Percentiles rank a stretch among this genome's conserved stretches.
phyloP scores from a whole-genome alignment of 306 rosid species.

The Castanospermum australe region DNA sequence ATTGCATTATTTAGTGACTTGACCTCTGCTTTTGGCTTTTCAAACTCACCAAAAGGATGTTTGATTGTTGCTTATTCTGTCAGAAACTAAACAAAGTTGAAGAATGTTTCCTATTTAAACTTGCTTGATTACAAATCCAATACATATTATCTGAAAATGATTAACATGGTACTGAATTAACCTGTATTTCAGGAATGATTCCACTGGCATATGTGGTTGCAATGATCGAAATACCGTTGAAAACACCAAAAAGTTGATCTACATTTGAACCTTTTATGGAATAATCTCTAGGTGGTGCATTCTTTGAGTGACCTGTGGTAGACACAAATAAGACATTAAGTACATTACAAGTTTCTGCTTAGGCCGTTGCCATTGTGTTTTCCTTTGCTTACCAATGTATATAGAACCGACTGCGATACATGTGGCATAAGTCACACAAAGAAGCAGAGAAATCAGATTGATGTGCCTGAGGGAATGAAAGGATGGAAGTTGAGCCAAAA shows the following conservation, averaged over 20 bases:
- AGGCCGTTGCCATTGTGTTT: not conserved
- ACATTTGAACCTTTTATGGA: conserved; percentile 40
- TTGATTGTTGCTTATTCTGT: conserved; percentile 9
- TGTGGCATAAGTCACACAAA: conserved; percentile 53
- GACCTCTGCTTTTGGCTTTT: not conserved
- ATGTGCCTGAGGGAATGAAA: conserved; percentile 80
- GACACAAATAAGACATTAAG: conserved; percentile 21
- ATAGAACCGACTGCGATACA: conserved; percentile 60
- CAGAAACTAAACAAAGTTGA: not conserved
- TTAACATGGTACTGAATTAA: conserved; percentile 18
- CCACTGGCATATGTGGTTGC: conserved; percentile 70
- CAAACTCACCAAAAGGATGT: not conserved
- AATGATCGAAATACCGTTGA: conserved; percentile 74
- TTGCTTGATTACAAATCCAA: not conserved
- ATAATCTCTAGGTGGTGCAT: conserved; percentile 50
- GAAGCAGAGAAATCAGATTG: conserved; percentile 63
- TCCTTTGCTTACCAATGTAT: conserved; percentile 48
- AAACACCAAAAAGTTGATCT: conserved; percentile 47
- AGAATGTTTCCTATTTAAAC: not conserved
- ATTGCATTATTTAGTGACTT: not conserved
- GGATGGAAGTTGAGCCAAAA: conserved; percentile 83
- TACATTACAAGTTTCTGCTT: conserved; percentile 25
- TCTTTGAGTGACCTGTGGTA: conserved; percentile 57
- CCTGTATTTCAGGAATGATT: conserved; percentile 88
- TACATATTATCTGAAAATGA: not conserved